These are phyloP conservation scores for Cerioporus squamosus DNA, from an alignment of 1,284 basidiomycete genomes.

Conservation along the genomic window DNA sequence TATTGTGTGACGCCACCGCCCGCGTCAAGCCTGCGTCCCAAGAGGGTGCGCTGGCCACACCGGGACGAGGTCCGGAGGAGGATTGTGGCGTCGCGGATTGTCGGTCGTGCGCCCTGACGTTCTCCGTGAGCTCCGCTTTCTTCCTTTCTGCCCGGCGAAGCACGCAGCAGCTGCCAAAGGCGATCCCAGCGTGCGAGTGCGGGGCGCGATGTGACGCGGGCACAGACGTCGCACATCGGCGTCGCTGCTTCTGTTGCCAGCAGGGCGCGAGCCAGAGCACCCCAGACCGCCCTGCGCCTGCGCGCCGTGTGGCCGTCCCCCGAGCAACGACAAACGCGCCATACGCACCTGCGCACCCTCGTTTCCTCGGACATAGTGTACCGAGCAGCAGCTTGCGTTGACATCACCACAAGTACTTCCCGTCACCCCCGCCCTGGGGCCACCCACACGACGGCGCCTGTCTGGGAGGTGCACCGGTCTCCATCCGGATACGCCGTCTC, in stretches of 20 bases:
- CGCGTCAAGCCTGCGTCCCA: neutral
- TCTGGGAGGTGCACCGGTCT: no score
- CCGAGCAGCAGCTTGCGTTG: no score
- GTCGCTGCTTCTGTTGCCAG: neutral
- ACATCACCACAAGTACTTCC: no score
- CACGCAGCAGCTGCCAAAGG: neutral
- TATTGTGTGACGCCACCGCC: conserved; percentile 13
- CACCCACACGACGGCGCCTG: neutral
- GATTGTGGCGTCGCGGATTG: conserved; percentile 10
- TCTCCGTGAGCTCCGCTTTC: conserved; percentile 3
- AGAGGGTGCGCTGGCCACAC: conserved; percentile 7
- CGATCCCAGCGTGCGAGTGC: neutral
- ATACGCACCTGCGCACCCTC: neutral
- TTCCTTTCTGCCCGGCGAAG: neutral
- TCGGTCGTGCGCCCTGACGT: neutral
- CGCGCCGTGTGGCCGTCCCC: neutral
- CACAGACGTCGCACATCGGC: neutral
- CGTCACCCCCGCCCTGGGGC: no score
- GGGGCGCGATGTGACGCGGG: conserved; percentile 6
- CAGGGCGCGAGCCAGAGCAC: neutral
- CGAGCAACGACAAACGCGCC: neutral
- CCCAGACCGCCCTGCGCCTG: neutral
- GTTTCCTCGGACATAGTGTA: conserved; percentile 4
- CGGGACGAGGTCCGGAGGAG: conserved; percentile 6
- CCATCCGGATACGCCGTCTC: conserved; percentile 17